A percentile compares a stretch with the other conserved stretches of the same genome.
phyloP scores from a whole-genome alignment of 345 rosid genomes.

The Gossypium australe region DNA sequence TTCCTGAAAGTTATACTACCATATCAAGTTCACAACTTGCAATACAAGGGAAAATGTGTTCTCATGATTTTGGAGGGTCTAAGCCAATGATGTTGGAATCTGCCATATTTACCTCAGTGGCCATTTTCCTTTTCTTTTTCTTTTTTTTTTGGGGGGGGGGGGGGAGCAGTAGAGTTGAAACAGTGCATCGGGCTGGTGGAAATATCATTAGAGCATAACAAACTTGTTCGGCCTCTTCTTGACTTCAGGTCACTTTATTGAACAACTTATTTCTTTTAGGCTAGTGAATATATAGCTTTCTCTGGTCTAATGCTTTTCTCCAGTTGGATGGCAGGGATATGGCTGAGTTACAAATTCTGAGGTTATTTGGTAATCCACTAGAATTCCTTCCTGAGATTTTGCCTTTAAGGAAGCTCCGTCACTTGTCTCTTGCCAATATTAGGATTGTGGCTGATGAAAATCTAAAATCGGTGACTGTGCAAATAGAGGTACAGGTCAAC shows the following conservation, averaged over 20 bases:
- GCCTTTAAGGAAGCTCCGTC: slow-evolving; percentile 82
- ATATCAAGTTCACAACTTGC: not conserved
- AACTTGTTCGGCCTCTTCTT: slow-evolving; percentile 92
- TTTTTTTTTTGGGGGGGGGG: slow-evolving; percentile 1
- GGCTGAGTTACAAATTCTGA: slow-evolving; percentile 74
- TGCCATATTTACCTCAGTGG: too few relatives aligned
- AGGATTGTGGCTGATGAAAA: slow-evolving; percentile 89
- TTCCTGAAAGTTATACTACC: not conserved
- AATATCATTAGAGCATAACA: slow-evolving; percentile 91
- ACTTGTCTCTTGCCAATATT: slow-evolving; percentile 86
- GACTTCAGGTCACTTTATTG: slow-evolving; percentile 82
- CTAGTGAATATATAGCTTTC: slow-evolving; percentile 13
- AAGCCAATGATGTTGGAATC: not conserved
- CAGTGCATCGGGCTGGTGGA: slow-evolving; percentile 77
- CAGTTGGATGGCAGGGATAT: slow-evolving; percentile 71
- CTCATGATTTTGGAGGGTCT: not conserved
- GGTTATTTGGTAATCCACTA: slow-evolving; percentile 96
- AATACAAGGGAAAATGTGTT: not conserved
- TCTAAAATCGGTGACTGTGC: slow-evolving; percentile 81
- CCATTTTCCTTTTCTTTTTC: not conserved
- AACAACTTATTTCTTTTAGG: slow-evolving; percentile 15
- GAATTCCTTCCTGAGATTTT: slow-evolving; percentile 97
- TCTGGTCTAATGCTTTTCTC: slow-evolving; percentile 34
- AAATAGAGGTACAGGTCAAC: slow-evolving; percentile 64
- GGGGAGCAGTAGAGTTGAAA: slow-evolving; percentile 70